These are phyloP conservation scores for Pachysolen tannophilus DNA, from an alignment of 805 yeast species.

Conservation along the genomic window DNA sequence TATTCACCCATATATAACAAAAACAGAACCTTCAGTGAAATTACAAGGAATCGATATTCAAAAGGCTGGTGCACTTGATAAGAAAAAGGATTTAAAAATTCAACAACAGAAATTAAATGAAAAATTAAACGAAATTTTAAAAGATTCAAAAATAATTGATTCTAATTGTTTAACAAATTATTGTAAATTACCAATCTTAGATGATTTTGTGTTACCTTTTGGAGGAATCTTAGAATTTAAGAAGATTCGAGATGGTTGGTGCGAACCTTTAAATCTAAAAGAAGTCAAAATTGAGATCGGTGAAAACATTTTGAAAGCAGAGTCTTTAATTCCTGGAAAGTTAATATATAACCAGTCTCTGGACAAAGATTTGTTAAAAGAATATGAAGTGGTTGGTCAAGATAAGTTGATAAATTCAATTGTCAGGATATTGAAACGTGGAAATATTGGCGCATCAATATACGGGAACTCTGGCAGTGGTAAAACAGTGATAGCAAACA, in stretches of 20 bases:
- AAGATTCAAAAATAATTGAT: conserved; percentile 9
- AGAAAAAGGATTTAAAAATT: too few relatives aligned
- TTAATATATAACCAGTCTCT: too few relatives aligned
- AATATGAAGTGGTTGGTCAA: conserved; percentile 45
- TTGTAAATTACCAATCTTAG: conserved; percentile 42
- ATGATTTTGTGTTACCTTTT: conserved; percentile 33
- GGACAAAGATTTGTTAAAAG: background rate
- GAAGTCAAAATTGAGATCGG: conserved; percentile 39
- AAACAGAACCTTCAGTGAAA: background rate
- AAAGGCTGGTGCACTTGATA: conserved; percentile 14
- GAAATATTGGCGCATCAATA: conserved; percentile 49
- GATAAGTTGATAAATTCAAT: conserved; percentile 34
- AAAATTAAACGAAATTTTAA: conserved; percentile 12
- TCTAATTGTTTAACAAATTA: conserved; percentile 39
- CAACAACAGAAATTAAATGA: conserved; percentile 13
- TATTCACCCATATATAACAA: conserved; percentile 47
- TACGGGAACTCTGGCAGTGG: conserved; percentile 82
- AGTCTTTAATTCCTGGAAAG: conserved; percentile 25
- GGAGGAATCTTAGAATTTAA: conserved; percentile 57
- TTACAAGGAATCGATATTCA: conserved; percentile 11
- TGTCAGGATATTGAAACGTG: conserved; percentile 30
- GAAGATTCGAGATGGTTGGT: conserved; percentile 38
- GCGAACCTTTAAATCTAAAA: conserved; percentile 26
- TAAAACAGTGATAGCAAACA: conserved; percentile 48
- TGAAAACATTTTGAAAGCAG: conserved; percentile 36